Base-by-base conservation (phyloP, 108 stramenopile genomes). In the Cyclotella sp. region DNA sequence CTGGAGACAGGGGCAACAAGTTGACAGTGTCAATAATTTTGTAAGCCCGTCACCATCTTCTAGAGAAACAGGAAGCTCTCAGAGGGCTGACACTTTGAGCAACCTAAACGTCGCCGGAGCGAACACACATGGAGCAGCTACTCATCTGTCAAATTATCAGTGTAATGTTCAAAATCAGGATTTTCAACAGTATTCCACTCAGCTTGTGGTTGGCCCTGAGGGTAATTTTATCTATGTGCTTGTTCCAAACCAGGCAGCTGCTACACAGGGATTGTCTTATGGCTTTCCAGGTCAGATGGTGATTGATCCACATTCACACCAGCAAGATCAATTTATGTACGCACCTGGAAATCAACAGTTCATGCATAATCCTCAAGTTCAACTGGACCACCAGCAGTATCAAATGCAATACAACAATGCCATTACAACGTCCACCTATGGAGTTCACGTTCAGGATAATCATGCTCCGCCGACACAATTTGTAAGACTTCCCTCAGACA, bases 171-270 rank as follows among this genome's bases (percentile, higher is more conserved):
- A 72, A 21, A 49, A 47, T 4, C 72, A 75, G 45, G 75, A 70
- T 45, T 28, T 76, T 27, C 73, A 70, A 51, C 77, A 78, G 62
- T 62, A 46, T 53, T 49, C 72, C 9, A 61, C 78, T 42, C 90
- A 91, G 67, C 78, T 93, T 42, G 84, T 90, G 26, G 44, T 93
- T 18, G 93, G 90, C 0, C 93, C 85, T 16, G 90, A 91, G 79
- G 93, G 93, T n/a, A 85, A 88, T 24, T 91, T 89, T 67, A 76
- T 81, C 0, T 88, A 86, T 66, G 78, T 91, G 15, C 77, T 90
- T 40, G 83, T 93, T 45, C 85, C 88, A 19, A 81, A 60, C 43
- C 77, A 77, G 41, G 85, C 43, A 59, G 59, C 41, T 51, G 74
- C 55, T 14, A 73, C 74, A 51, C 82, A 58, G 18, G 65, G 46